Evolutionary conservation across 257 asterid species (phyloP), one percentile per base, ranked within the genome.

Genomic region (Capsicum rhomboideum): DNA sequence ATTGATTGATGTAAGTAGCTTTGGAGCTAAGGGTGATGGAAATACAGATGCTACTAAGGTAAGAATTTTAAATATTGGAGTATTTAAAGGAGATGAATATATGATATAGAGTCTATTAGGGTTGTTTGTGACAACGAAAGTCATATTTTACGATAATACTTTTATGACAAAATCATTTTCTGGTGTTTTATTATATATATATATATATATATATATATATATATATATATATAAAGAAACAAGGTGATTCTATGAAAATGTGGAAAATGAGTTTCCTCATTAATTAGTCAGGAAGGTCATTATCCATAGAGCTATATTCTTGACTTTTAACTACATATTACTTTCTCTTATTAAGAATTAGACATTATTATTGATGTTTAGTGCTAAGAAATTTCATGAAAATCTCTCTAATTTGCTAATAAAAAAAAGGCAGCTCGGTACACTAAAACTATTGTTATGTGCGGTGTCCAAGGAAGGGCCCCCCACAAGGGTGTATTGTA

Each of bases 1-100:
- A 56, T n/a, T 78, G 0, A 79, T 88, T 56, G 46, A 55, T 82
- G 89, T 86, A 9, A 77, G 84, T 74, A 28, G 56, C 21, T 88
- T 53, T 61, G 91, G 92, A 79, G 91, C 92, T 74, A 82, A 83
- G 64, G 92, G 89, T 50, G 88, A 90, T 83, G 91, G 91, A 71
- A 61, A 26, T 54, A 72, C 63, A 31, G 89, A 90, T 66, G 91
- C 86, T 46, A 78, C 89, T 1, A 40, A 26, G 85, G 92, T 90
- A 85, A 46, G 80, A 2, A 34, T 34, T 34, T 34, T 34, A 34
- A 34, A 34, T 34, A 34, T 34, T 34, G 37, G 37, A 34, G 37
- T 75, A 31, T 20, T 1, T 75, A 40, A 21, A 44, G 40, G 7
- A n/a, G 80, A 12, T 46, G 78, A 40, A 31, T n/a, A n/a, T n/a